Evolutionary conservation across 2,329 filamentous ascomycete genomes (phyloP).

Genomic region (Fusarium coicis): DNA sequence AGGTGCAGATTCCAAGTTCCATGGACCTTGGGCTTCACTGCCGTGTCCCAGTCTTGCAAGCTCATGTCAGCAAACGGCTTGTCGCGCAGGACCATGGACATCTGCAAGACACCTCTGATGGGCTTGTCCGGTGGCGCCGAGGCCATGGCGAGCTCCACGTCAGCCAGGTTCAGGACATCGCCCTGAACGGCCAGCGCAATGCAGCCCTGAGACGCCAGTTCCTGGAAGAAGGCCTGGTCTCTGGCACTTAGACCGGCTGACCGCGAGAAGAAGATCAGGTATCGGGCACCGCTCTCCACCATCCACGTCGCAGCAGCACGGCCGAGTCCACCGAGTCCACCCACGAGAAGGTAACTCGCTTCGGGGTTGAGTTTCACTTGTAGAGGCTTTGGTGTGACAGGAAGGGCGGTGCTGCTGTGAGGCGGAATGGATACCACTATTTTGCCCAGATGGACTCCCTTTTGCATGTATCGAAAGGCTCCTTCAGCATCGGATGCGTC

Average conservation of each 20-base stretch:
- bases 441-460: too few species aligned
- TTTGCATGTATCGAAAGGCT: too few species aligned
- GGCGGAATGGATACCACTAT: too few species aligned
- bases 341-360: not conserved
- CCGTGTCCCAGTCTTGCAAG: not conserved
- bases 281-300: not conserved
- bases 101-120: not conserved
- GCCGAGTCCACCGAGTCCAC: not conserved
- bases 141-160: too few species aligned
- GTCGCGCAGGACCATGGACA: conserved; percentile 4
- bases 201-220: not conserved
- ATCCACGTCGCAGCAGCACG: not conserved
- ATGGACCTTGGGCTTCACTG: not conserved
- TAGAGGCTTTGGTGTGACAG: too few species aligned
- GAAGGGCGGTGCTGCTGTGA: too few species aligned
- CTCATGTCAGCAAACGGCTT: not conserved
- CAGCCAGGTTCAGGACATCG: not conserved
- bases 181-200: not conserved
- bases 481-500: too few species aligned
- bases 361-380: too few species aligned
- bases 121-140: too few species aligned
- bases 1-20: conserved; percentile 1
- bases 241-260: not conserved
- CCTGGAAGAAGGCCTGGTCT: not conserved
- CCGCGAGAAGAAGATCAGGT: not conserved